Percentiles rank a stretch among this genome's conserved stretches.
Evolutionary conservation across 208 protist species (phyloP).

Genomic region (Leishmania lainsoni): DNA sequence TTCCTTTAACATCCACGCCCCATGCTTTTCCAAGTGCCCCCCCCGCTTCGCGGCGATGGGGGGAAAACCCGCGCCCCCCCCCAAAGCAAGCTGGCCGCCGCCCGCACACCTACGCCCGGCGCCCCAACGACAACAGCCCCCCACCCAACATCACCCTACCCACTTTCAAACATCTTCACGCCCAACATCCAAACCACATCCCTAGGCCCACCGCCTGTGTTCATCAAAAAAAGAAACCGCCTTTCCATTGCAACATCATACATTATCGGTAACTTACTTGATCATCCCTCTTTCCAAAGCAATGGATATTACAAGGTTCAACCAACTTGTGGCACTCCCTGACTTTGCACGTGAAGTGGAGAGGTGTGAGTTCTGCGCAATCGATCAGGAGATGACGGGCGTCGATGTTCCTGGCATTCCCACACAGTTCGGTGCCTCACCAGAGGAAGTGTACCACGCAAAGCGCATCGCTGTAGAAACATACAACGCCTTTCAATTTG

Average conservation of each 20-base stretch:
- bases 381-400: constrained; percentile 89
- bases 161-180: neutral
- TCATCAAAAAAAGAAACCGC: neutral
- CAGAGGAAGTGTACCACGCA: constrained; percentile 44
- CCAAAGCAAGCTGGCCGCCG: neutral
- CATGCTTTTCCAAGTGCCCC: neutral
- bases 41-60: no score
- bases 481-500: constrained; percentile 83
- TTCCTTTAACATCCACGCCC: neutral
- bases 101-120: no score
- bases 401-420: constrained; percentile 36
- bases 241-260: no score
- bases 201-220: neutral
- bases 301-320: constrained; percentile 64
- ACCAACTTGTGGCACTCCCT: constrained; percentile 34
- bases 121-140: no score
- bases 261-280: neutral
- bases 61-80: neutral
- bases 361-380: constrained; percentile 61
- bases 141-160: neutral
- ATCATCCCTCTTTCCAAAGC: neutral
- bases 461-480: constrained; percentile 43
- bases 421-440: constrained; percentile 22
- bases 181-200: neutral
- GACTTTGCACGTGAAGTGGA: constrained; percentile 59